Percentiles rank a stretch among this genome's conserved stretches.
These are phyloP conservation scores for Talaromyces ruber DNA, from an alignment of 495 filamentous ascomycete species.

Conservation along the genomic window DNA sequence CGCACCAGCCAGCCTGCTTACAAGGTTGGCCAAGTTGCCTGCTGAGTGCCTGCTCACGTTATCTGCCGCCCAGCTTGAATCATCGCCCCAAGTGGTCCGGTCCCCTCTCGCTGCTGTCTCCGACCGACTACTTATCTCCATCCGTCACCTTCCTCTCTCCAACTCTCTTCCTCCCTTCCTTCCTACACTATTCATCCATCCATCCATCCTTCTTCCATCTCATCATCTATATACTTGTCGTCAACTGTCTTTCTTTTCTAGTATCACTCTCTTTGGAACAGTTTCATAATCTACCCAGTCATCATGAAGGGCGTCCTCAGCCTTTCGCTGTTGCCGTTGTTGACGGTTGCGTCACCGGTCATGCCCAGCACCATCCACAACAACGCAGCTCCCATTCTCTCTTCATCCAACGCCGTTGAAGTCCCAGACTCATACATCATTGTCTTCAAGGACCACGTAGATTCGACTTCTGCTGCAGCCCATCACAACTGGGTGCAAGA, in stretches of 20 bases:
- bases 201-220: slow-evolving; percentile 21
- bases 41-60: slow-evolving; percentile 11
- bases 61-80: background rate
- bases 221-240: slow-evolving; percentile 13
- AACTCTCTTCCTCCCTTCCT: slow-evolving; percentile 24
- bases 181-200: slow-evolving; percentile 30
- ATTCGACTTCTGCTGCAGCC: slow-evolving; percentile 49
- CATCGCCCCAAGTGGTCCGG: background rate
- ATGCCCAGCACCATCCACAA: slow-evolving; percentile 75
- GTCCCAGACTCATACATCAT: slow-evolving; percentile 93
- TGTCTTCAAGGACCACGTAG: slow-evolving; percentile 95
- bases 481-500: slow-evolving; percentile 93
- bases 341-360: slow-evolving; percentile 67
- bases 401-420: slow-evolving; percentile 62
- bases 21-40: background rate
- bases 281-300: slow-evolving; percentile 17
- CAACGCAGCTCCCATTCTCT: slow-evolving; percentile 80
- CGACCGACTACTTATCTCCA: slow-evolving; percentile 10
- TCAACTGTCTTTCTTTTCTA: slow-evolving; percentile 6
- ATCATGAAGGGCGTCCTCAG: slow-evolving; percentile 69
- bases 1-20: background rate
- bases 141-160: slow-evolving; percentile 23
- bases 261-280: slow-evolving; percentile 10
- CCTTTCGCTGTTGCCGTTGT: slow-evolving; percentile 55
- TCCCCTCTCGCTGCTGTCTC: background rate